Evolutionary conservation across 73 alveolate genomes (phyloP).

Genomic region (Uronychia setigera): DNA sequence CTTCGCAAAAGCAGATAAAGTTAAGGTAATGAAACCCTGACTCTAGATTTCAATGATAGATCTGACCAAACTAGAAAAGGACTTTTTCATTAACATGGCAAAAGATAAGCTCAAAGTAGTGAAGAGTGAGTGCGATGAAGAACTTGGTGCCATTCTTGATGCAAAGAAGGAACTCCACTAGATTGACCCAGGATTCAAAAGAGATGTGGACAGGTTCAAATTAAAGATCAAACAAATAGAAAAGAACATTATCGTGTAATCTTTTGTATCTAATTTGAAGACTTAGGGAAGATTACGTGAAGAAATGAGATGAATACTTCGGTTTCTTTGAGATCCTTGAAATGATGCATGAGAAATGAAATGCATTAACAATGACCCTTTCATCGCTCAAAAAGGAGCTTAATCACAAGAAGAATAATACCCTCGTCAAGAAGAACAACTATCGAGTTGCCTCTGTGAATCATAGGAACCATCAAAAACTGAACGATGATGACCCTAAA

Average conservation of each 20-base stretch:
- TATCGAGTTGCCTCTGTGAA: not conserved
- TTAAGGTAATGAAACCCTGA: not conserved
- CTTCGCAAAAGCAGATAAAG: not conserved
- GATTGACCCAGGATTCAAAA: not conserved
- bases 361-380: not conserved
- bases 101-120: not conserved
- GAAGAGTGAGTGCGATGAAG: slow-evolving; percentile 1
- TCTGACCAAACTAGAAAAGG: not conserved
- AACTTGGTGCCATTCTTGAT: not conserved
- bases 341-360: not conserved
- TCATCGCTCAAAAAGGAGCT: not conserved
- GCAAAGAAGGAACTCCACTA: not conserved
- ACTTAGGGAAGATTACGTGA: not conserved
- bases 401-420: not conserved
- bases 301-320: not conserved
- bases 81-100: not conserved
- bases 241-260: not conserved
- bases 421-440: not conserved
- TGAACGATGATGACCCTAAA: not conserved
- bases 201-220: not conserved
- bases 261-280: not conserved
- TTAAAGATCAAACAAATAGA: not conserved
- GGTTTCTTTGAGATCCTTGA: not conserved
- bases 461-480: not conserved
- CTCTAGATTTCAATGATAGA: not conserved